Evolutionary conservation across 192 early-diverging fungal species (phyloP), one percentile per base, ranked within the genome.

Genomic region (Chytriomyces hyalinus): DNA sequence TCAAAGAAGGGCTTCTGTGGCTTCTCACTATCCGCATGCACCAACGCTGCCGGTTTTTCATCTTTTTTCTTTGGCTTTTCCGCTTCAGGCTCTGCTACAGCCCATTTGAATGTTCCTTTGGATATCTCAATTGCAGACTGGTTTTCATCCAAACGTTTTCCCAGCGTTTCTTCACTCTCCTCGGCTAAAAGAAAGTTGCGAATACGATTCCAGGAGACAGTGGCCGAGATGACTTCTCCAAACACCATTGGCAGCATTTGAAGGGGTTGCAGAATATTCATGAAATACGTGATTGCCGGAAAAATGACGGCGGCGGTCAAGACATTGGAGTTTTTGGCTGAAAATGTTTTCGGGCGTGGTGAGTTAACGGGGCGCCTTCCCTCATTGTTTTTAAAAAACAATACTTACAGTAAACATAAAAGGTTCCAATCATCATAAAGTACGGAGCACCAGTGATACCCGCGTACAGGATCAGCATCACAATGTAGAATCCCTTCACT

Each of bases 21-120:
- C 11, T 47, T 49, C n/a, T 68, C 66, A 8, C 15, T 36, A 64
- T 20, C 22, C 11, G 62, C 11, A 11, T 20, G 4, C 15, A 44
- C 50, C n/a, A 5, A 5, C 11, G 4, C 69, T 3, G 44, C 66
- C 47, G 36, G 66, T n/a, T 20, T 24, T 15, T 66, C 76, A 6
- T 63, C 48, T 24, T 53, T 28, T 44, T 65, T 46, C 43, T 50
- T 45, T 28, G 15, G 11, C 20, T 73, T 43, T 61, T 76, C 71
- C 22, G 67, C 77, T 11, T 67, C 67, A 15, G 93, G 84, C 51
- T 63, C 60, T 15, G 74, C 75, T 2, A 20, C 68, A 17, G 80
- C 69, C 85, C 92, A 93, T 8, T 84, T 64, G 65, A 91, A 87
- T 63, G 83, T 78, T 44, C 83, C 92, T 22, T 93, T 66, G 2